A percentile compares a stretch with the other conserved stretches of the same genome.
Evolutionary conservation across 129 eudicot species (phyloP).

Genomic region (Escallonia herrerae): DNA sequence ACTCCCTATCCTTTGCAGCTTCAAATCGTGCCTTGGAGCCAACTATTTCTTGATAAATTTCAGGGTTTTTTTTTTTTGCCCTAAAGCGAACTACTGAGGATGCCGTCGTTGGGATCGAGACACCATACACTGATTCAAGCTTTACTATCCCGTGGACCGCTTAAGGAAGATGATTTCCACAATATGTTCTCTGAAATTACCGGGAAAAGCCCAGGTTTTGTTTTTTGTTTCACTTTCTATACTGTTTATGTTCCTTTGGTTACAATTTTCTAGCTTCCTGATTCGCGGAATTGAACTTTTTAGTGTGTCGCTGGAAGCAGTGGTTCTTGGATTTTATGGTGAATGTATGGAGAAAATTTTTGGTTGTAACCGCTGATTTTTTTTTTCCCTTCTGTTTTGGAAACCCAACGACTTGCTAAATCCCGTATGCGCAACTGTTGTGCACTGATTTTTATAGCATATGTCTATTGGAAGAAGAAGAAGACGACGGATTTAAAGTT

Average conservation of each 20-base stretch:
- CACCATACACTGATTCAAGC: conserved; percentile 48
- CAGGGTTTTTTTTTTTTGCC: neutral
- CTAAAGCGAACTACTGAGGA: neutral
- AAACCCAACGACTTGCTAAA: no score
- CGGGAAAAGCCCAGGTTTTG: conserved; percentile 30
- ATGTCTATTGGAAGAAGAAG: no score
- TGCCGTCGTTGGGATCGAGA: conserved; percentile 31
- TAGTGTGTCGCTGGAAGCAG: no score
- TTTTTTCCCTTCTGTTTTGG: no score
- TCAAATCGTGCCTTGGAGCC: neutral
- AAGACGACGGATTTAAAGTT: no score
- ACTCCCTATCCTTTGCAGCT: neutral
- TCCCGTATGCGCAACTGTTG: no score
- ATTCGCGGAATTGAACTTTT: no score
- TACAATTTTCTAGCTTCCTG: neutral
- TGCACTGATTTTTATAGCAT: no score
- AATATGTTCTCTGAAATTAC: conserved; percentile 28
- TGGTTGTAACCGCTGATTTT: no score
- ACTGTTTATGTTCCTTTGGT: neutral
- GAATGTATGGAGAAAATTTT: no score
- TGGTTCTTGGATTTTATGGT: no score
- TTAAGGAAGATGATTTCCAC: conserved; percentile 28
- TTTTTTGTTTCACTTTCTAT: neutral
- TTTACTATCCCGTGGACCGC: conserved; percentile 44
- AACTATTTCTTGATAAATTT: neutral